Evolutionary conservation across 345 rosid genomes (phyloP).

Genomic region (Pistacia atlantica): DNA sequence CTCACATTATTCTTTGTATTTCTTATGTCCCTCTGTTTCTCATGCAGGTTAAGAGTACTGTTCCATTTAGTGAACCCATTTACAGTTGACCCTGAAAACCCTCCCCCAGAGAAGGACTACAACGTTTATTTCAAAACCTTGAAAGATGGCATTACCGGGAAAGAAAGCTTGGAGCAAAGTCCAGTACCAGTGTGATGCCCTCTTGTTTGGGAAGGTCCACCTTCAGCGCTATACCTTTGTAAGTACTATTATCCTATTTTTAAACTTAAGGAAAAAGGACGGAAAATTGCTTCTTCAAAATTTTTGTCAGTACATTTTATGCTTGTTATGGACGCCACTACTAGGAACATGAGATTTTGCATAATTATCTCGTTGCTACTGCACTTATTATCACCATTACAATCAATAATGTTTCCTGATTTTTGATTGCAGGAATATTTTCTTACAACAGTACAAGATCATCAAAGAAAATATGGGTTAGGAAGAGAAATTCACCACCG

Average conservation of each 20-base stretch:
- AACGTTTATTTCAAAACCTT: slow-evolving; percentile 63
- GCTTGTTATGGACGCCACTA: not conserved
- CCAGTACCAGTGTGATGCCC: slow-evolving; percentile 57
- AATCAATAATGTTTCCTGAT: not conserved
- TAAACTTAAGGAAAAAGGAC: not conserved
- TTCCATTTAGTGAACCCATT: slow-evolving; percentile 92
- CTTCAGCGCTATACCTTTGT: slow-evolving; percentile 4
- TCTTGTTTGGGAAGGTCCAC: not conserved
- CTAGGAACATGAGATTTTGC: not conserved
- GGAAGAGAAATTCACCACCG: not conserved
- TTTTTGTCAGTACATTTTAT: too few relatives aligned
- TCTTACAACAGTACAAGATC: not conserved
- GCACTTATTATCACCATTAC: not conserved
- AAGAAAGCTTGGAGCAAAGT: slow-evolving; percentile 65
- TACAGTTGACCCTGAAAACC: slow-evolving; percentile 85
- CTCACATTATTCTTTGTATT: not conserved
- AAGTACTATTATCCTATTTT: not conserved
- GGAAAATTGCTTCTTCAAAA: not conserved
- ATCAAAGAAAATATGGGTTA: not conserved
- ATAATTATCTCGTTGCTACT: not conserved
- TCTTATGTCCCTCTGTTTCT: not conserved
- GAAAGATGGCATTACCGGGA: slow-evolving; percentile 81
- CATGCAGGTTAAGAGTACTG: slow-evolving; percentile 79
- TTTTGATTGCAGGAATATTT: slow-evolving; percentile 16
- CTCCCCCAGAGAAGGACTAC: slow-evolving; percentile 88